These are phyloP conservation scores for Suillus brevipes DNA, from an alignment of 768 basidiomycete species.

Conservation along the genomic window DNA sequence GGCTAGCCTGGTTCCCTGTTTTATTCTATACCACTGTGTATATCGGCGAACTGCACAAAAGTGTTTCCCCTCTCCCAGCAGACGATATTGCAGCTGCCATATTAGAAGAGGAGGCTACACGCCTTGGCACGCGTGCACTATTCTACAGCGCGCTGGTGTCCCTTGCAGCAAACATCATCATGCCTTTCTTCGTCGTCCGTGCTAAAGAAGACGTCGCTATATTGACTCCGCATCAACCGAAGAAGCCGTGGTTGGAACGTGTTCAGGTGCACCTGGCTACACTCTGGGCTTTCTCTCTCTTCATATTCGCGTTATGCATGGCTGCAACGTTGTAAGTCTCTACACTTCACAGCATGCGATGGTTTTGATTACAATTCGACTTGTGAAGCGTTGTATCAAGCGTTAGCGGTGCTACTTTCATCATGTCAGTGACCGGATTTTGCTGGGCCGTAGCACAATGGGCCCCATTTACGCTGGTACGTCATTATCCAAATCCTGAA, in stretches of 20 bases:
- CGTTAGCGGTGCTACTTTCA: conserved; percentile 67
- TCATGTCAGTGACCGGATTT: conserved; percentile 81
- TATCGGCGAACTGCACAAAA: conserved; percentile 83
- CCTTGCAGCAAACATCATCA: conserved; percentile 62
- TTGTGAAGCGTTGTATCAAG: conserved; percentile 63
- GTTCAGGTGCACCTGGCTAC: conserved; percentile 62
- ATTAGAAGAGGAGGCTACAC: conserved; percentile 69
- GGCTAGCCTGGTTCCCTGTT: conserved; percentile 91
- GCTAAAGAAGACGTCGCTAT: conserved; percentile 13
- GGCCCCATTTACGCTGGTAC: conserved; percentile 88
- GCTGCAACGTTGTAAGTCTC: conserved; percentile 75
- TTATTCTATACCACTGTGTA: conserved; percentile 88
- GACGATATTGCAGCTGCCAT: conserved; percentile 33
- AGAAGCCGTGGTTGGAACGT: conserved; percentile 36
- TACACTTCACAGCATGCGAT: conserved; percentile 9
- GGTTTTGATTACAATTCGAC: neutral
- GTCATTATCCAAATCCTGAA: conserved; percentile 23
- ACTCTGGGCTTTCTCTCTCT: conserved; percentile 78
- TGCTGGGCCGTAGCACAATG: conserved; percentile 93
- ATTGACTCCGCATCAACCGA: conserved; percentile 20
- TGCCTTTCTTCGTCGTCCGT: conserved; percentile 61
- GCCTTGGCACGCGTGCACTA: conserved; percentile 81
- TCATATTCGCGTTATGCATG: conserved; percentile 77
- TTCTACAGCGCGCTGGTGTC: conserved; percentile 75
- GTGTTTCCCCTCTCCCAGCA: conserved; percentile 34